Base-by-base conservation (phyloP, 768 basidiomycete species). In the Serpula lacrymans region DNA sequence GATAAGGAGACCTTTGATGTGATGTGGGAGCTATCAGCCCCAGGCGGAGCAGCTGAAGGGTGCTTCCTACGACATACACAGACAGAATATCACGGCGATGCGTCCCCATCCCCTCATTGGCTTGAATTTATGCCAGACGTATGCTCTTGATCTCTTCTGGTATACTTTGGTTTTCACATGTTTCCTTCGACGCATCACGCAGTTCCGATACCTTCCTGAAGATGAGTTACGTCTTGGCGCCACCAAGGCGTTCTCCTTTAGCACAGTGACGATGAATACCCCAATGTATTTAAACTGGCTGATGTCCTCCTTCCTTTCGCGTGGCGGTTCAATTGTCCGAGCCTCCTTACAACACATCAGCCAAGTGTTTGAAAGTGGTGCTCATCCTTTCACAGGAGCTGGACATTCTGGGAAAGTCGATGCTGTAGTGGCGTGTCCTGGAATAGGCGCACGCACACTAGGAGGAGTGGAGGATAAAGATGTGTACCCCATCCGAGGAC, bases 1-100 rank as follows among this genome's bases (percentile, higher is more conserved):
- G 84, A 89, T 54, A 63, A 72, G 40, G 80, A 80, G 43, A 90
- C 87, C 1, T 88, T 92, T 58, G 59, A 80, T n/a, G 65, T 62
- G 3, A 77, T 91, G 75, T 88, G 84, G 84, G 65, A 74, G 42
- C 66, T 89, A 47, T 88, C 88, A 0, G 72, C 69, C 4, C 77
- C 78, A 0, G 76, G 74, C 2, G 67, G 67, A 23, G 65, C 67
- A 9, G 70, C 75, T 0, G 78, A 84, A 44, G 68, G 71, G 17
- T 80, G 75, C 43, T 86, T 90, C 67, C 59, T 82, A 27, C 78
- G 84, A 29, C 59, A 83, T 11, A 63, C 60, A 0, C 81, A 89
- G 42, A 79, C 73, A 0, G 80, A 87, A 50, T 81, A 78, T 54
- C 78, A 71, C 55, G 61, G 58, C 20, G 65, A 67, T 11, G 60